Percentiles rank a stretch among this genome's conserved stretches.
These are phyloP conservation scores for Knoxdaviesia proteae DNA, from an alignment of 2,329 filamentous ascomycete genomes.

Conservation along the genomic window DNA sequence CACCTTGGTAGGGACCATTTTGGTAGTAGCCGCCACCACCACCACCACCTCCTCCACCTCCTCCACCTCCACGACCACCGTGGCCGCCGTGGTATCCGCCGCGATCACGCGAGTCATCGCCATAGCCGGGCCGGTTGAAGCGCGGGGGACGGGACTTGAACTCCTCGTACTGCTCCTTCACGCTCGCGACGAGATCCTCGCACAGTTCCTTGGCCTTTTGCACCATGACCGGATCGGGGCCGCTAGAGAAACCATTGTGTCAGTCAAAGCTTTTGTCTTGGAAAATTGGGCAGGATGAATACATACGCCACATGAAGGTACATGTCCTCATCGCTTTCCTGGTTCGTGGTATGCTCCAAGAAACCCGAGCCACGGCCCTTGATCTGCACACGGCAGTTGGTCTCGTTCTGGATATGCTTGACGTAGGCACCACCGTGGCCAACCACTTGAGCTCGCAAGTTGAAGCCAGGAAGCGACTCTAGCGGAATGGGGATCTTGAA, in stretches of 20 bases:
- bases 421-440: constrained; percentile 88
- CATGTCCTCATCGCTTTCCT: constrained; percentile 89
- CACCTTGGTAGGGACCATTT: constrained; percentile 1
- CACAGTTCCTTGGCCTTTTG: constrained; percentile 74
- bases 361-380: constrained; percentile 93
- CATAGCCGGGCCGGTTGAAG: constrained; percentile 29
- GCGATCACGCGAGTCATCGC: constrained; percentile 15
- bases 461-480: constrained; percentile 85
- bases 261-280: too few relatives aligned
- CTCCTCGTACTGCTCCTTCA: constrained; percentile 73
- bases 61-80: constrained; percentile 12
- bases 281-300: background rate
- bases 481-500: constrained; percentile 82
- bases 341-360: constrained; percentile 69
- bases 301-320: constrained; percentile 85
- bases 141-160: constrained; percentile 71
- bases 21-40: constrained; percentile 8
- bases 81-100: constrained; percentile 15
- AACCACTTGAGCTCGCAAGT: constrained; percentile 86
- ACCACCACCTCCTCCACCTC: constrained; percentile 11
- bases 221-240: constrained; percentile 72
- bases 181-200: constrained; percentile 67
- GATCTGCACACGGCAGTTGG: constrained; percentile 89
- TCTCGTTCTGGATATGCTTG: constrained; percentile 94
- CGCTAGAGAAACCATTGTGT: constrained; percentile 26